Evolutionary conservation across 148 eudicot species (phyloP).

Genomic region (Chenopodium suecicum): DNA sequence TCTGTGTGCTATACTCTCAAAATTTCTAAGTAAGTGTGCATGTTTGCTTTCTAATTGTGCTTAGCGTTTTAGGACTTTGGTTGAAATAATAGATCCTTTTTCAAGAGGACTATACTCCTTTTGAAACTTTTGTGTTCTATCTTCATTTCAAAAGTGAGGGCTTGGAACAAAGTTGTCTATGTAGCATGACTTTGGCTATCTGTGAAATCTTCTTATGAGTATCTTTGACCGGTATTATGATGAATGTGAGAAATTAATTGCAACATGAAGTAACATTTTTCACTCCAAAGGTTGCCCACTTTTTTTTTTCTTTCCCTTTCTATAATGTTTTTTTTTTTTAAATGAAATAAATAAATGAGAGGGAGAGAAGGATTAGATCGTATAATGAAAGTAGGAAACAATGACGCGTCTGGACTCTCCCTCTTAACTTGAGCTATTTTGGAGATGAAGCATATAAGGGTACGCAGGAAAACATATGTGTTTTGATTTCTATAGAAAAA

Average conservation of each 20-base stretch:
- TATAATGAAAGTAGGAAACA: neutral
- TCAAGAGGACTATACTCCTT: neutral
- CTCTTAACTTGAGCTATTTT: neutral
- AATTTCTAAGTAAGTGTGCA: neutral
- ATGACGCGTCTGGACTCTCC: neutral
- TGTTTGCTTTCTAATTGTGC: neutral
- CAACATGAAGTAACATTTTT: neutral
- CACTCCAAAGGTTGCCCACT: neutral
- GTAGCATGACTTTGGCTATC: neutral
- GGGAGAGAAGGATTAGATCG: neutral
- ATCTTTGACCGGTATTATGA: neutral
- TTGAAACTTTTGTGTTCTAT: neutral
- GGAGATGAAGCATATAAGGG: no score
- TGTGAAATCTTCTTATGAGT: neutral
- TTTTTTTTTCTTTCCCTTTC: neutral
- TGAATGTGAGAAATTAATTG: neutral
- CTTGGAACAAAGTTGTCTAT: neutral
- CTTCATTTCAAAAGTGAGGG: neutral
- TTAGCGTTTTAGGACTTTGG: neutral
- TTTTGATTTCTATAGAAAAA: no score
- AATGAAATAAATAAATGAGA: neutral
- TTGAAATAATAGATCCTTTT: neutral
- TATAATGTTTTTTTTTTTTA: no score
- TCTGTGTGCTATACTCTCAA: neutral
- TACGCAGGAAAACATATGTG: no score